These are phyloP conservation scores for Paramecium pentaurelia DNA, from an alignment of 73 alveolate genomes.

Conservation along the genomic window DNA sequence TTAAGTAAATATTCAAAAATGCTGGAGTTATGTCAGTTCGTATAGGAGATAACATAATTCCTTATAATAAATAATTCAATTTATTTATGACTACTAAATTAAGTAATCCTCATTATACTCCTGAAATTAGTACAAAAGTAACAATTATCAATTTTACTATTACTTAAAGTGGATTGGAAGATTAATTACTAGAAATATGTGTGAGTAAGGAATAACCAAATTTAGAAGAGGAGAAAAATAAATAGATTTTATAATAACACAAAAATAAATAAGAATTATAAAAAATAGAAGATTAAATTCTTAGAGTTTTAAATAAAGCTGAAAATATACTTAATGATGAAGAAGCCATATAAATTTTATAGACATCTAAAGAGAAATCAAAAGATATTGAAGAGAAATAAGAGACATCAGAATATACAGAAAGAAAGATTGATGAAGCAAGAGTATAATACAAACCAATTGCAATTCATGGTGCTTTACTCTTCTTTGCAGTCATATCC, in stretches of 20 bases:
- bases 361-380: constrained; percentile 75
- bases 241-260: neutral
- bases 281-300: constrained; percentile 54
- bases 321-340: constrained; percentile 82
- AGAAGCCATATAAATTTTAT: constrained; percentile 83
- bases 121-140: constrained; percentile 96
- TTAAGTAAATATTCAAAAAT: constrained; percentile 86
- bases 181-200: constrained; percentile 69
- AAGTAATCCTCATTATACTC: constrained; percentile 99
- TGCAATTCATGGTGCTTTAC: constrained; percentile 81
- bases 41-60: constrained; percentile 78
- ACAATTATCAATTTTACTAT: constrained; percentile 94
- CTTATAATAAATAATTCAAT: constrained; percentile 19
- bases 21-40: constrained; percentile 84
- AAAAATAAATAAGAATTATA: constrained; percentile 43
- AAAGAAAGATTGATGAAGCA: constrained; percentile 46
- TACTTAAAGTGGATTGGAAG: constrained; percentile 97
- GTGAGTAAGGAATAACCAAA: constrained; percentile 32
- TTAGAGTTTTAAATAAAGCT: constrained; percentile 37
- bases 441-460: constrained; percentile 75
- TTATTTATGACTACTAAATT: constrained; percentile 97
- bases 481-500: constrained; percentile 81
- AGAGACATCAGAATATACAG: constrained; percentile 60
- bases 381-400: constrained; percentile 70
- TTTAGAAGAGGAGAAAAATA: neutral